phyloP scores from a whole-genome alignment of 805 yeast genomes.

The Yamadazyma paraphyllophila region DNA sequence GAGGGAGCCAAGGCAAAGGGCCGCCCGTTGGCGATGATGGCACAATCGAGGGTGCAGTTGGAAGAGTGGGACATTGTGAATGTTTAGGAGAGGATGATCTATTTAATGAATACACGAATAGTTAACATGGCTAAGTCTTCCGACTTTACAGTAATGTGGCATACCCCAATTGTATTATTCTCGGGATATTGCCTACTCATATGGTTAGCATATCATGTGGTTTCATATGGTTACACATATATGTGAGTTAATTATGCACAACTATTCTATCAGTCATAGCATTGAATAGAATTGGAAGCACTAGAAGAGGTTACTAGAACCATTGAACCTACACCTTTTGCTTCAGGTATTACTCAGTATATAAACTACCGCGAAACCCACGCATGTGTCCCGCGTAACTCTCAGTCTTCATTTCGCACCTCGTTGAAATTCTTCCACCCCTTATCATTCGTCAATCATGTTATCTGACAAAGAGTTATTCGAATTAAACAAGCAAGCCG shows the following conservation, averaged over 20 bases:
- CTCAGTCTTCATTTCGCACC: neutral
- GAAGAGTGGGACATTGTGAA: constrained; percentile 18
- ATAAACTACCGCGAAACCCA: neutral
- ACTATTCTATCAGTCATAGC: too few species aligned
- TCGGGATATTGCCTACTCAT: too few species aligned
- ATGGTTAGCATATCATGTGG: too few species aligned
- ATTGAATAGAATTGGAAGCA: too few species aligned
- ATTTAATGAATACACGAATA: neutral
- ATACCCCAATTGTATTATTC: too few species aligned
- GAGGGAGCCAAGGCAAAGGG: constrained; percentile 12
- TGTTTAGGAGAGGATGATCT: constrained; percentile 9
- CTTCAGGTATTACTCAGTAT: neutral
- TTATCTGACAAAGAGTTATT: constrained; percentile 45
- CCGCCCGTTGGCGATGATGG: constrained; percentile 13
- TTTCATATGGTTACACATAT: too few species aligned
- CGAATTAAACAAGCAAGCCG: constrained; percentile 89
- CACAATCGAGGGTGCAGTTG: constrained; percentile 16
- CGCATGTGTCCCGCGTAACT: neutral
- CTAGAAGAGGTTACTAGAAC: too few species aligned
- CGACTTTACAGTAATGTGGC: too few species aligned
- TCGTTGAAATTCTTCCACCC: constrained; percentile 7
- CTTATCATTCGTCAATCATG: constrained; percentile 20
- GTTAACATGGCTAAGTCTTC: neutral
- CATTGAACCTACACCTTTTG: too few species aligned
- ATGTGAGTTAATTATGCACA: too few species aligned